Conservation (phyloP, 495 filamentous ascomycete species). For the Cercophora newfieldiana region DNA sequence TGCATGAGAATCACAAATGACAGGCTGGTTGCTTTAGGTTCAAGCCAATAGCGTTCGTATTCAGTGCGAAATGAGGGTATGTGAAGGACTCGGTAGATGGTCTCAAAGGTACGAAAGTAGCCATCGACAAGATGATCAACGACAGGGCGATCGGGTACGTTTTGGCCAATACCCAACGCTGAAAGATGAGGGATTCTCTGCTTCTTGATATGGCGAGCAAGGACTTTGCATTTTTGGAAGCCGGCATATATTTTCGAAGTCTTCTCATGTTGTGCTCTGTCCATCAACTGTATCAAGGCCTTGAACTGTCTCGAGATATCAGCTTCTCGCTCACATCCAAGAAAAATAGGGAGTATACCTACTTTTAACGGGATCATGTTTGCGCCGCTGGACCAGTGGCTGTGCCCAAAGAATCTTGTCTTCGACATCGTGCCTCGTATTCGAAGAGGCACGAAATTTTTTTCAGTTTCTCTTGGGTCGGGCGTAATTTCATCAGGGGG, state of each 20-base stretch:
- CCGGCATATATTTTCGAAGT: background rate
- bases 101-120: constrained; percentile 48
- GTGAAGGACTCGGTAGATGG: constrained; percentile 49
- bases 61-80: constrained; percentile 48
- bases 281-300: constrained; percentile 19
- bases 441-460: constrained; percentile 6
- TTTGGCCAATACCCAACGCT: constrained; percentile 24
- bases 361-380: background rate
- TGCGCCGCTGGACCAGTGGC: constrained; percentile 6
- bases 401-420: constrained; percentile 11
- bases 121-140: constrained; percentile 49
- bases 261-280: constrained; percentile 14
- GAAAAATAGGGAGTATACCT: too few species aligned
- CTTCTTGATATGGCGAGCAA: constrained; percentile 41
- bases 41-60: constrained; percentile 44
- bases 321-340: background rate
- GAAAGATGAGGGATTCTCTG: constrained; percentile 34
- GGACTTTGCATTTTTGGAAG: background rate
- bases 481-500: background rate
- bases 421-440: constrained; percentile 13
- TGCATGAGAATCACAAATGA: constrained; percentile 57
- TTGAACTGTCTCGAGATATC: background rate
- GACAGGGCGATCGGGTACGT: constrained; percentile 38
- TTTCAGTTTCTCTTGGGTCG: background rate
- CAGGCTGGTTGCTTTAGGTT: constrained; percentile 17